These are phyloP conservation scores for Blastocladiella emersonii DNA, from an alignment of 371 early-diverging fungal genomes.

Conservation along the genomic window DNA sequence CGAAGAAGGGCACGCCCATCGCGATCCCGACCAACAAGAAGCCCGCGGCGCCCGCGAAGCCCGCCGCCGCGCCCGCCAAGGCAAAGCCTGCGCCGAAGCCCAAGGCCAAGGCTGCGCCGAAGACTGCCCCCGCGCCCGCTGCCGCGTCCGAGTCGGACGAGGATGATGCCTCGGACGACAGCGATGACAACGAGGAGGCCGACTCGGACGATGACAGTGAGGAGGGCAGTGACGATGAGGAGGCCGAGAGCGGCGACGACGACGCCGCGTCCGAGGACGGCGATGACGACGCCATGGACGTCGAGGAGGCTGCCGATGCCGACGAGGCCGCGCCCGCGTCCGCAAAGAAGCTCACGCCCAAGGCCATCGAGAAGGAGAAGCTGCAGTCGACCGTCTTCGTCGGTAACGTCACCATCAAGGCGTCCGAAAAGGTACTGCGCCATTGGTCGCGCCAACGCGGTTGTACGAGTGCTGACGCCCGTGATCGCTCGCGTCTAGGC, in stretches of 20 bases:
- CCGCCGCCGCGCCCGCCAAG: background rate
- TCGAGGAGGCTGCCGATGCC: background rate
- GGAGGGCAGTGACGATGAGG: slow-evolving; percentile 13
- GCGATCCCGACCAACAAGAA: too few species aligned
- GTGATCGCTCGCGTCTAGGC: slow-evolving; percentile 16
- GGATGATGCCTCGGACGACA: too few species aligned
- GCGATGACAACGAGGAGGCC: background rate
- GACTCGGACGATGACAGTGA: background rate
- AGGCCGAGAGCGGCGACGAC: slow-evolving; percentile 7
- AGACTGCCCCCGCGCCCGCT: background rate
- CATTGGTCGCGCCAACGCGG: too few species aligned
- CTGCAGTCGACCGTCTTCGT: slow-evolving; percentile 57
- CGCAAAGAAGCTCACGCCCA: background rate
- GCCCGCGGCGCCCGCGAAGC: background rate
- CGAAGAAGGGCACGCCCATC: too few species aligned
- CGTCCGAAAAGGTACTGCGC: slow-evolving; percentile 46
- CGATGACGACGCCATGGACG: background rate
- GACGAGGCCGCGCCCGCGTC: background rate
- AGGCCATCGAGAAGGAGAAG: slow-evolving; percentile 16
- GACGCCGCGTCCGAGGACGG: background rate
- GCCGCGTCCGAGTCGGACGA: background rate
- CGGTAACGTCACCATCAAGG: slow-evolving; percentile 58
- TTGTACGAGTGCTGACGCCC: background rate
- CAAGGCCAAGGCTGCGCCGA: background rate
- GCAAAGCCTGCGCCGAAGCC: background rate